Evolutionary conservation across 805 yeast genomes (phyloP).

Genomic region (Phaffomyces thermotolerans): DNA sequence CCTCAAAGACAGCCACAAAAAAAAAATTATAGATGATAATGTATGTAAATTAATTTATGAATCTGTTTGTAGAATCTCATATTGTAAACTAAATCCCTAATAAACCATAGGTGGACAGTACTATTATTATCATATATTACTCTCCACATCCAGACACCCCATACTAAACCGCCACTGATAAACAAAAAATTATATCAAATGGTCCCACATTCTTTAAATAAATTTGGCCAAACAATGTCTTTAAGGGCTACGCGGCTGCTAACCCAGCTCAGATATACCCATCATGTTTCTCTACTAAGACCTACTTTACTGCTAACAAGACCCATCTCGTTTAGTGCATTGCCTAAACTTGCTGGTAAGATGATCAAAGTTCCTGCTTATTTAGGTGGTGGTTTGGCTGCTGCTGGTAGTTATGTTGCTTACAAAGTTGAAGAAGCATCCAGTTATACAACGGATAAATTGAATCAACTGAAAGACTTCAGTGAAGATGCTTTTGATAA

Average conservation of each 20-base stretch:
- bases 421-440: conserved; percentile 89
- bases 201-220: not conserved
- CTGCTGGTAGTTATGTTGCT: conserved; percentile 88
- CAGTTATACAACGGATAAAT: conserved; percentile 56
- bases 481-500: conserved; percentile 47
- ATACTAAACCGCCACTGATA: not conserved
- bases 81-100: no score
- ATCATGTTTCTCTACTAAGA: not conserved
- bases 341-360: conserved; percentile 49
- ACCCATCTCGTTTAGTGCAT: conserved; percentile 23
- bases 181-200: not conserved
- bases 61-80: no score
- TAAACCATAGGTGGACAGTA: no score
- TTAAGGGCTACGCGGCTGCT: conserved; percentile 7
- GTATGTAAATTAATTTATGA: not conserved
- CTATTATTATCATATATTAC: no score
- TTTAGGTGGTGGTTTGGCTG: conserved; percentile 86
- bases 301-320: not conserved
- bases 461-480: conserved; percentile 55
- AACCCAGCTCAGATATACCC: conserved; percentile 1
- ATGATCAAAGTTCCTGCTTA: conserved; percentile 66
- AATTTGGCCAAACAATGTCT: not conserved
- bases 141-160: not conserved
- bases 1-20: no score
- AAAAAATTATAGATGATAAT: not conserved